phyloP scores from a whole-genome alignment of 2,329 filamentous ascomycete species.

The Botryotinia narcissicola region DNA sequence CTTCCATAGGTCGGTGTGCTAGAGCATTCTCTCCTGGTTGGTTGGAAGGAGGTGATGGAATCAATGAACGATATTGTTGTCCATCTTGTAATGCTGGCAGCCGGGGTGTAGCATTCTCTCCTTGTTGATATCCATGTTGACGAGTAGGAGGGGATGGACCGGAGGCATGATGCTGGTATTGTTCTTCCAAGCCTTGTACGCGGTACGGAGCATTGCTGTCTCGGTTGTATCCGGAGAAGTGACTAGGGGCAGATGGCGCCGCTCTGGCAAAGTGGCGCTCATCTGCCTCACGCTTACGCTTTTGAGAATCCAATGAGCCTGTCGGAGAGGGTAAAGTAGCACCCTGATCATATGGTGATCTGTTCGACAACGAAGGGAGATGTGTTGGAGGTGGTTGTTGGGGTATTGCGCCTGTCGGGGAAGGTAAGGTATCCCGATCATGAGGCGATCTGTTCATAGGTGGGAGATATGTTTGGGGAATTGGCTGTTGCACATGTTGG shows the following conservation, averaged over 20 bases:
- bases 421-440: conserved; percentile 26
- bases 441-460: not conserved
- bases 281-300: conserved; percentile 36
- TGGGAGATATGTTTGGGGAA: not conserved
- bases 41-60: conserved; percentile 39
- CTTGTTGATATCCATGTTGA: conserved; percentile 19
- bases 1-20: conserved; percentile 33
- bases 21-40: not conserved
- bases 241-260: conserved; percentile 37
- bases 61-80: conserved; percentile 35
- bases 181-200: not conserved
- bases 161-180: conserved; percentile 33
- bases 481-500: not conserved
- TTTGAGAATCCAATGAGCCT: conserved; percentile 30
- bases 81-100: not conserved
- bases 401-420: conserved; percentile 34
- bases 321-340: conserved; percentile 35
- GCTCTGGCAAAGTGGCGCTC: conserved; percentile 40
- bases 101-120: not conserved
- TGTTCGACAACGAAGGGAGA: not conserved
- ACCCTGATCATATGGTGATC: not conserved
- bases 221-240: conserved; percentile 29
- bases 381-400: not conserved
- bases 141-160: conserved; percentile 41
- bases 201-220: conserved; percentile 24